A percentile compares a stretch with the other conserved stretches of the same genome.
Conservation (phyloP, 164 flowering plant species). For the Vitis amurensis region DNA sequence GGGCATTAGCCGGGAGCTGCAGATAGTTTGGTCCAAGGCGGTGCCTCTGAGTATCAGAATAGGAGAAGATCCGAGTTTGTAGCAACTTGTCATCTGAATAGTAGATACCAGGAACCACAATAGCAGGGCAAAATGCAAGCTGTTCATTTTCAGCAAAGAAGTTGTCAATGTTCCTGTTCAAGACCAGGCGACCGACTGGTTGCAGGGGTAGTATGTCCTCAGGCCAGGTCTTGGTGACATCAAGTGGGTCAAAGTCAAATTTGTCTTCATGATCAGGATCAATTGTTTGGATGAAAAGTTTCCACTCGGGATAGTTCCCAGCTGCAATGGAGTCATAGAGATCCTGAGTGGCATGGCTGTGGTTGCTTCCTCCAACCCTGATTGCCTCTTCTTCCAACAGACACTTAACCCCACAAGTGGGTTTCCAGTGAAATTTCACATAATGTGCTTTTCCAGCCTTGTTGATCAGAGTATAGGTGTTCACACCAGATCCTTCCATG, state of each 20-base stretch:
- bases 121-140: constrained; percentile 89
- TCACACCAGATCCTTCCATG: constrained; percentile 96
- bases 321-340: constrained; percentile 91
- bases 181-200: constrained; percentile 92
- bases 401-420: constrained; percentile 92
- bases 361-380: constrained; percentile 84
- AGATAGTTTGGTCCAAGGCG: constrained; percentile 97
- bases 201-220: constrained; percentile 89
- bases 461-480: constrained; percentile 80
- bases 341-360: constrained; percentile 98
- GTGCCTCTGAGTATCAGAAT: constrained; percentile 95
- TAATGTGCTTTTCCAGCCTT: constrained; percentile 77
- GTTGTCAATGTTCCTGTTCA: constrained; percentile 93
- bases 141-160: constrained; percentile 98
- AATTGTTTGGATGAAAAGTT: constrained; percentile 81
- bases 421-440: constrained; percentile 98
- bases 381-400: constrained; percentile 85
- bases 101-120: constrained; percentile 87
- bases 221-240: constrained; percentile 97
- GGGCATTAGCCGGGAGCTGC: constrained; percentile 92
- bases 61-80: constrained; percentile 84
- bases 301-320: constrained; percentile 97
- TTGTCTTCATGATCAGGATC: constrained; percentile 86
- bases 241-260: constrained; percentile 93
- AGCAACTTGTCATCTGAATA: constrained; percentile 95